phyloP scores from a whole-genome alignment of 805 yeast genomes.

The Candida namnaoensis region DNA sequence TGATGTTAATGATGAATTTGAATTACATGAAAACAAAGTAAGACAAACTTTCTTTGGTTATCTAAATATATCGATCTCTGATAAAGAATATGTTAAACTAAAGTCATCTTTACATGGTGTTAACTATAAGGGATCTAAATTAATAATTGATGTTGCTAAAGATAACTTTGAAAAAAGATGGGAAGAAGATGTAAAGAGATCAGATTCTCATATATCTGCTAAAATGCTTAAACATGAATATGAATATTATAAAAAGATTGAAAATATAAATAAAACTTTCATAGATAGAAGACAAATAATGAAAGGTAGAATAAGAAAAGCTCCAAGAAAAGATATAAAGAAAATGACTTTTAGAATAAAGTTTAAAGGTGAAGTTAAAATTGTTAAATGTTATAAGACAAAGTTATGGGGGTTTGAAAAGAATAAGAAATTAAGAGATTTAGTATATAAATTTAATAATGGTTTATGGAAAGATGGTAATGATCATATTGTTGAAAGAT shows the following conservation, averaged over 20 bases:
- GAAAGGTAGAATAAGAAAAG: slow-evolving; percentile 55
- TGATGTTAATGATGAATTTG: slow-evolving; percentile 25
- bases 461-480: slow-evolving; percentile 77
- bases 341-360: slow-evolving; percentile 56
- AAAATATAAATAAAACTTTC: slow-evolving; percentile 28
- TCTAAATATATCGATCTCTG: slow-evolving; percentile 46
- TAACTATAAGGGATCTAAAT: slow-evolving; percentile 63
- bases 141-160: slow-evolving; percentile 56
- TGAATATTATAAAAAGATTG: slow-evolving; percentile 26
- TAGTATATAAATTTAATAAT: slow-evolving; percentile 52
- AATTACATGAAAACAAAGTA: slow-evolving; percentile 45
- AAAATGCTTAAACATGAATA: slow-evolving; percentile 28
- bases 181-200: slow-evolving; percentile 34
- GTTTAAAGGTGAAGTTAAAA: slow-evolving; percentile 47
- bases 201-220: slow-evolving; percentile 19
- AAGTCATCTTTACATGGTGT: slow-evolving; percentile 58
- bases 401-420: slow-evolving; percentile 91
- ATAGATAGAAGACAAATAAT: slow-evolving; percentile 33
- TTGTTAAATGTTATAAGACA: slow-evolving; percentile 54
- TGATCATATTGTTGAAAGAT: slow-evolving; percentile 68
- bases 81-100: slow-evolving; percentile 38
- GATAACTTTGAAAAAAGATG: slow-evolving; percentile 39
- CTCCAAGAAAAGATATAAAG: slow-evolving; percentile 42
- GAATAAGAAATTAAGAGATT: slow-evolving; percentile 47
- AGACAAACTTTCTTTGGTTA: slow-evolving; percentile 45